phyloP scores from a whole-genome alignment of 768 basidiomycete species.

The Pleurotus tuber-regium region DNA sequence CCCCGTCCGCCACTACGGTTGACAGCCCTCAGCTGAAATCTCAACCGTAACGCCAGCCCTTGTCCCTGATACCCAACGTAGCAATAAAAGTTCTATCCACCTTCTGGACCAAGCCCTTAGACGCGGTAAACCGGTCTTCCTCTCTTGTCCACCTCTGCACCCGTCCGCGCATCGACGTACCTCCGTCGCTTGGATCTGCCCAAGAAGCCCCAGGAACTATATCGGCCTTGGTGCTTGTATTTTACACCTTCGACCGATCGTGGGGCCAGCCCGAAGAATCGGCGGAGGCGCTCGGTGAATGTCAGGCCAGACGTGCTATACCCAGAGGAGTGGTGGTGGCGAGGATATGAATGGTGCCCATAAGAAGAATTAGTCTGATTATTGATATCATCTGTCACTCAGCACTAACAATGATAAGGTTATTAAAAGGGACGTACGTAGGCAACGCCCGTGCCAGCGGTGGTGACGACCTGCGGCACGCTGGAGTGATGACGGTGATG shows the following conservation, averaged over 20 bases:
- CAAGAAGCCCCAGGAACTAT: constrained; percentile 54
- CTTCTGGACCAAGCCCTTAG: no score
- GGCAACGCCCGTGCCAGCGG: background rate
- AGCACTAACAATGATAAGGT: no score
- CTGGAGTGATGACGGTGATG: constrained; percentile 10
- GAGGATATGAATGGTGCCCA: constrained; percentile 9
- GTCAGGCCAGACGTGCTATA: constrained; percentile 26
- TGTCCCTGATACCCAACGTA: no score
- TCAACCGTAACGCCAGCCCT: no score
- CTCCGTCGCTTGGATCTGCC: constrained; percentile 47
- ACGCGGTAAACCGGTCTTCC: constrained; percentile 54
- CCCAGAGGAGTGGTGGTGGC: constrained; percentile 20
- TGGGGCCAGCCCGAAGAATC: constrained; percentile 52
- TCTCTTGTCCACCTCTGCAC: constrained; percentile 51
- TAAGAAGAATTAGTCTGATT: background rate
- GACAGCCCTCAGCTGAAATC: no score
- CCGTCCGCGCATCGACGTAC: constrained; percentile 48
- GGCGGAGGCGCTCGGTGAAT: constrained; percentile 45
- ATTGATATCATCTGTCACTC: no score
- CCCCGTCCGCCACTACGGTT: no score
- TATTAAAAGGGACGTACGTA: constrained; percentile 5
- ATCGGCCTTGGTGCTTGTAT: constrained; percentile 41
- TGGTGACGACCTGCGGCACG: background rate
- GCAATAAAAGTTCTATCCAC: no score
- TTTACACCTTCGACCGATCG: constrained; percentile 20